Conservation (phyloP, 2,329 filamentous ascomycete species). For the Fonsecaea pedrosoi region DNA sequence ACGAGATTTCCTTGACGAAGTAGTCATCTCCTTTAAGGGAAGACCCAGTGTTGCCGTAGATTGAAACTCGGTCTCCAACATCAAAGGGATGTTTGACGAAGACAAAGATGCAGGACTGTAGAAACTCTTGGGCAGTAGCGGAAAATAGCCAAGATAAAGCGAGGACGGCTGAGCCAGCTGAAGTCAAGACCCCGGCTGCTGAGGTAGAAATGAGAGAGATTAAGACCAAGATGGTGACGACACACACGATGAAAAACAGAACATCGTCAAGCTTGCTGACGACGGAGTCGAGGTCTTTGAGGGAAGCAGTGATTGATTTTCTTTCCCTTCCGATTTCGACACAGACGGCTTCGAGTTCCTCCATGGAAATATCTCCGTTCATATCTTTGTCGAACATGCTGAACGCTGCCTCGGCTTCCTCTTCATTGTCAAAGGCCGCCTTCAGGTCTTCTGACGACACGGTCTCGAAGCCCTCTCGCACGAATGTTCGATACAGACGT, state of each 20-base stretch:
- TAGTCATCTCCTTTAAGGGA: conserved; percentile 84
- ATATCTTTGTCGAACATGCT: conserved; percentile 94
- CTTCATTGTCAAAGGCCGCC: conserved; percentile 77
- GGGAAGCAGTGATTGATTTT: conserved; percentile 90
- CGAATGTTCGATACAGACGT: conserved; percentile 85
- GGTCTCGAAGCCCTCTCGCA: conserved; percentile 74
- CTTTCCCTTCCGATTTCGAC: conserved; percentile 94
- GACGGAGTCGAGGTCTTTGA: conserved; percentile 94
- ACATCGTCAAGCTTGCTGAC: conserved; percentile 88
- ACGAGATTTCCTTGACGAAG: conserved; percentile 91
- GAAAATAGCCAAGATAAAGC: conserved; percentile 92
- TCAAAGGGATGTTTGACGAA: conserved; percentile 98
- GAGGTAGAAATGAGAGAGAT: conserved; percentile 88
- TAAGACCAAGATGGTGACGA: conserved; percentile 85
- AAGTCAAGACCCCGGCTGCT: conserved; percentile 88
- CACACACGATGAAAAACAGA: conserved; percentile 81
- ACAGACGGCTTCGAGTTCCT: conserved; percentile 89
- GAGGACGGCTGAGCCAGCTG: conserved; percentile 83
- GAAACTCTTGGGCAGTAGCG: conserved; percentile 89
- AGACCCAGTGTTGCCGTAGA: conserved; percentile 90
- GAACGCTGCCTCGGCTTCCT: conserved; percentile 89
- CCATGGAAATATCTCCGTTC: conserved; percentile 95
- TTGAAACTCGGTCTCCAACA: conserved; percentile 87
- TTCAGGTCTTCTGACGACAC: conserved; percentile 79
- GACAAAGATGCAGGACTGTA: conserved; percentile 93